Base-by-base conservation (phyloP, 768 basidiomycete genomes). In the Phylloporus sp. region DNA sequence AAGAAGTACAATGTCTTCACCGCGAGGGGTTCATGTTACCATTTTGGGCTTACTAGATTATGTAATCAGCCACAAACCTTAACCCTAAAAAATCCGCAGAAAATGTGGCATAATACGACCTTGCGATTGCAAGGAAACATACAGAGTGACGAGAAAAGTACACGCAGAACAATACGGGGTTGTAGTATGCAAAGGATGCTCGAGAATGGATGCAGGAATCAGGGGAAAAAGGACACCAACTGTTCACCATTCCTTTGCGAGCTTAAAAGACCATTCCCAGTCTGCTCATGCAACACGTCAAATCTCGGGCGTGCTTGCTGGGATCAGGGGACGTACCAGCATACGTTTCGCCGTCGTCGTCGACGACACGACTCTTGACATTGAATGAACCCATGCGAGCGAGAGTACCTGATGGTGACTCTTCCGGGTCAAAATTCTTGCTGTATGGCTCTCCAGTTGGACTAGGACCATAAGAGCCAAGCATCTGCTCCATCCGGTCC, bases 401-500 rank as follows among this genome's bases (percentile, higher is more conserved):
- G 18, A 96, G 40, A 71, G 89, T 71, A 13, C 95, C 95, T 34
- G 87, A 86, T 1, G 84, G 80, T 15, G 81, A 78, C 54, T 80
- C 77, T 48, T 86, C 86, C 1, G 81, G 67, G 5, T 83, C 84
- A 65, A 92, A 90, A 58, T 84, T 77, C 68, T 90, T 91, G 55
- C 59, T 68, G 60, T 93, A 86, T 6, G 86, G 62, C 21, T 82
- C 73, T 27, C 77, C 80, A 3, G 71, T 56, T n/a, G 82, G 72
- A 46, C 75, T 70, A 15, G 91, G 89, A 3, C 90, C 87, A 64
- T 92, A 96, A 4, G 90, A 93, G 15, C 95, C 95, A 18, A 97
- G 77, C 95, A 98, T 97, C 57, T 86, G 79, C 62, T 94, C 91
- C 58, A 90, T 64, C 66, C 86, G 95, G 68, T 95, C 95, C 58